phyloP scores from a whole-genome alignment of 345 rosid species.

The Capsella bursapastoris region DNA sequence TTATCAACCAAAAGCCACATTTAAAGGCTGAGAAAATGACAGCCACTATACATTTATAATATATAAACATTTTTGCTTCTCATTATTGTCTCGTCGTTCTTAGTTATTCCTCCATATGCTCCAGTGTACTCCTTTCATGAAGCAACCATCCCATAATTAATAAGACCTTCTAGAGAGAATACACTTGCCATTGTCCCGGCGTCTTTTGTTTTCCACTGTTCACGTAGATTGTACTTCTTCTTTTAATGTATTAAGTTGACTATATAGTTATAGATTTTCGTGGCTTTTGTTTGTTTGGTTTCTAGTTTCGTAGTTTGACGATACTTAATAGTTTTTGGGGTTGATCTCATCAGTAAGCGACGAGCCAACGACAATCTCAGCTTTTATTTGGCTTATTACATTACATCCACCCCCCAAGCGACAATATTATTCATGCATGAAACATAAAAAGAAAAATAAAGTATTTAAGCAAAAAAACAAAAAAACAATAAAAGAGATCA shows the following conservation, averaged over 20 bases:
- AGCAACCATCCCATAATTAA: conserved; percentile 21
- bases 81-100: conserved; percentile 31
- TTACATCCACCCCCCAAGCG: conserved; percentile 16
- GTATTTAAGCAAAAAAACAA: background rate
- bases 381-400: conserved; percentile 21
- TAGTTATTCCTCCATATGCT: conserved; percentile 29
- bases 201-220: background rate
- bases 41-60: conserved; percentile 41
- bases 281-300: background rate
- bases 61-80: background rate
- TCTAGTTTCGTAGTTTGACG: background rate
- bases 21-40: conserved; percentile 47
- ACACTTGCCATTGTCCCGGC: conserved; percentile 10
- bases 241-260: background rate
- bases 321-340: too few species aligned
- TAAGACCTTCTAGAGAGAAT: conserved; percentile 13
- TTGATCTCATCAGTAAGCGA: background rate
- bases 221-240: background rate
- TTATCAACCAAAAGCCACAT: conserved; percentile 49
- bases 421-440: conserved; percentile 21
- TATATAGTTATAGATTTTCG: background rate
- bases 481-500: background rate
- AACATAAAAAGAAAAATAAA: conserved; percentile 6
- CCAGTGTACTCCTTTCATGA: conserved; percentile 31
- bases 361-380: conserved; percentile 15